Evolutionary conservation across 2,329 filamentous ascomycete species (phyloP).

Genomic region (Aschersonia sp.): DNA sequence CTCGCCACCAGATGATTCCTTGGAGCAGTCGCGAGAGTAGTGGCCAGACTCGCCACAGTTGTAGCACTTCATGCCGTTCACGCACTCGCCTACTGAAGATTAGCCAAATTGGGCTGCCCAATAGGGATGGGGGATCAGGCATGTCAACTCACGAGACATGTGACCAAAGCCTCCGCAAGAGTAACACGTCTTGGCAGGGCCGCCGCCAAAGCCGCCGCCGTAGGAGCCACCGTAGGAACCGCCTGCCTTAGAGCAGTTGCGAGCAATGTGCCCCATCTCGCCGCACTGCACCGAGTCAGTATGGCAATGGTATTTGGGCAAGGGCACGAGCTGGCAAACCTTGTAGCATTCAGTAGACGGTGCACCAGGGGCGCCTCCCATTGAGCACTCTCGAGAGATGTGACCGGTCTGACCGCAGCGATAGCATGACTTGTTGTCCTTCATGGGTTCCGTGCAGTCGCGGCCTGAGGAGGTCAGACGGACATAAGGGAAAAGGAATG

Average conservation of each 20-base stretch:
- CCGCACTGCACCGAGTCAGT: conserved; percentile 48
- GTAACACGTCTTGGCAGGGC: conserved; percentile 80
- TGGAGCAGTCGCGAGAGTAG: conserved; percentile 89
- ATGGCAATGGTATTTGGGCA: not conserved
- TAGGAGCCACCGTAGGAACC: conserved; percentile 25
- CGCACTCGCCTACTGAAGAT: conserved; percentile 58
- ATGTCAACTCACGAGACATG: conserved; percentile 60
- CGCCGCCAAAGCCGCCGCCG: conserved; percentile 27
- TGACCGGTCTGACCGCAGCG: conserved; percentile 74
- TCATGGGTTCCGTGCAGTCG: conserved; percentile 79
- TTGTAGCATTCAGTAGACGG: conserved; percentile 79
- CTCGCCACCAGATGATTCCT: conserved; percentile 74
- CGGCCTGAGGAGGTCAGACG: conserved; percentile 41
- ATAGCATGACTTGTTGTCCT: conserved; percentile 72
- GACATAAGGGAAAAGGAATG: not conserved
- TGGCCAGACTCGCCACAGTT: conserved; percentile 94
- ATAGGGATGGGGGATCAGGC: not conserved
- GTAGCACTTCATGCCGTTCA: conserved; percentile 99
- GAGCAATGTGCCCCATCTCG: conserved; percentile 90
- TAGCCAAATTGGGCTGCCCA: conserved; percentile 7
- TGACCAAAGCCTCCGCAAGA: conserved; percentile 95
- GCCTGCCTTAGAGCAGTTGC: conserved; percentile 62
- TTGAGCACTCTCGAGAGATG: conserved; percentile 77
- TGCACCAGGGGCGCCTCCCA: conserved; percentile 32
- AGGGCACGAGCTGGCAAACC: conserved; percentile 17